Evolutionary conservation across 2,329 filamentous ascomycete species (phyloP).

Genomic region (Botrytis elliptica): DNA sequence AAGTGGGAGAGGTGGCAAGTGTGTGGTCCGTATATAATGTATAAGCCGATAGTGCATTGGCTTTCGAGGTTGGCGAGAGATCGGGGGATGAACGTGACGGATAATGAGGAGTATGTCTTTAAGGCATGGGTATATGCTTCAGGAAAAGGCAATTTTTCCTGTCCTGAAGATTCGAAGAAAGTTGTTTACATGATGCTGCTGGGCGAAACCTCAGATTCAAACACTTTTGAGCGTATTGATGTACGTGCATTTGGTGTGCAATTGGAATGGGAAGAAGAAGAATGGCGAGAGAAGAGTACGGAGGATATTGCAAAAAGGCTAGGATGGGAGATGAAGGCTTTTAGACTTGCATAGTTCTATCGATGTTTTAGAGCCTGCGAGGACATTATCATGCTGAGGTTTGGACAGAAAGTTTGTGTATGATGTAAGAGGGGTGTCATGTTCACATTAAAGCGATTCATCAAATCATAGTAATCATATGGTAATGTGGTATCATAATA

Average conservation of each 20-base stretch:
- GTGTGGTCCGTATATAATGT: neutral
- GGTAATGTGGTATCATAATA: too few species aligned
- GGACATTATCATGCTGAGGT: too few species aligned
- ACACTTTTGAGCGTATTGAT: neutral
- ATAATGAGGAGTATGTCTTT: neutral
- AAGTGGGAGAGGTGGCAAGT: too few species aligned
- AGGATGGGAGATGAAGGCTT: neutral
- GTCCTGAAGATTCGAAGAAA: too few species aligned
- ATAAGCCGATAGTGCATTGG: too few species aligned
- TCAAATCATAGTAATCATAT: too few species aligned
- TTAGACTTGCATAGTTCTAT: neutral
- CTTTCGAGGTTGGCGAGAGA: neutral
- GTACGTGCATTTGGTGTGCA: rapidly evolving
- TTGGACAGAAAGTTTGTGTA: too few species aligned
- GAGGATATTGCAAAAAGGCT: rapidly evolving
- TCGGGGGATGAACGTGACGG: neutral
- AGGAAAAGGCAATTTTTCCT: too few species aligned
- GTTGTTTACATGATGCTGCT: neutral
- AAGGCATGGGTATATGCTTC: neutral
- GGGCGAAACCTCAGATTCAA: rapidly evolving
- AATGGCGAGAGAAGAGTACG: rapidly evolving
- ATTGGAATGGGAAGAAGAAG: neutral
- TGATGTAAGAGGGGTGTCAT: too few species aligned
- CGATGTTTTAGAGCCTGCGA: neutral
- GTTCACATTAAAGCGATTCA: too few species aligned